A percentile compares a stretch with the other conserved stretches of the same genome.
phyloP scores from a whole-genome alignment of 257 asterid genomes.

The Jasminum sambac region DNA sequence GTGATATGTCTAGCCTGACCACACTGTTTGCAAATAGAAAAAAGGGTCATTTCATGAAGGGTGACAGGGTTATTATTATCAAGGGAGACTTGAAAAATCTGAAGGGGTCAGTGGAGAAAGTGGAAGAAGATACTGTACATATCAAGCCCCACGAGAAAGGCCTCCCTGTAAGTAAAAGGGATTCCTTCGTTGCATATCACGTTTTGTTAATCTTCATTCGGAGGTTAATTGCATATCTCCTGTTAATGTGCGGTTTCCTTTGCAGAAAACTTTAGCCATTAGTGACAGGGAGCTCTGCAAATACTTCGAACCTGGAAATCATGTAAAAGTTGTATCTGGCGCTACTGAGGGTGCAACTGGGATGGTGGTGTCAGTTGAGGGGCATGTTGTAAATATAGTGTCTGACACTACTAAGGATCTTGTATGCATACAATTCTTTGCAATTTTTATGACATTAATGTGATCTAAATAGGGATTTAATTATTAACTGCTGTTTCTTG shows the following conservation, averaged over 20 bases:
- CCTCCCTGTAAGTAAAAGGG: slow-evolving; percentile 56
- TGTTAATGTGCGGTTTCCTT: slow-evolving; percentile 23
- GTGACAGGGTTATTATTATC: slow-evolving; percentile 84
- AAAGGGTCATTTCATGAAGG: slow-evolving; percentile 96
- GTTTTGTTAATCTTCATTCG: slow-evolving; percentile 15
- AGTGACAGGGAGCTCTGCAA: slow-evolving; percentile 88
- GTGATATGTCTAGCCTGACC: slow-evolving; percentile 77
- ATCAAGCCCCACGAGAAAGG: slow-evolving; percentile 79
- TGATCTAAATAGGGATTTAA: slow-evolving; percentile 6
- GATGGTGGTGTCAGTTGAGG: slow-evolving; percentile 95
- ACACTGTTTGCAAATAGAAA: slow-evolving; percentile 83
- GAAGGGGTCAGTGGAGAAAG: slow-evolving; percentile 91
- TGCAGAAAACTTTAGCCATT: slow-evolving; percentile 79
- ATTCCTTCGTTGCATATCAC: slow-evolving; percentile 4
- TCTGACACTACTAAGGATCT: slow-evolving; percentile 97
- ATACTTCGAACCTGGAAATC: slow-evolving; percentile 94
- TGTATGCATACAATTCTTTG: slow-evolving; percentile 41
- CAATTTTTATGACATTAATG: slow-evolving; percentile 3
- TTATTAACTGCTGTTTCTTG: not conserved
- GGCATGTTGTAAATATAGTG: slow-evolving; percentile 90
- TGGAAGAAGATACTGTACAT: slow-evolving; percentile 94
- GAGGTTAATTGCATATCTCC: slow-evolving; percentile 10
- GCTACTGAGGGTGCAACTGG: slow-evolving; percentile 97
- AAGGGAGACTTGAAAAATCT: slow-evolving; percentile 92
- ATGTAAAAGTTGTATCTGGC: slow-evolving; percentile 91